Conservation (phyloP, 768 basidiomycete genomes). For the Flagelloscypha sp. region DNA sequence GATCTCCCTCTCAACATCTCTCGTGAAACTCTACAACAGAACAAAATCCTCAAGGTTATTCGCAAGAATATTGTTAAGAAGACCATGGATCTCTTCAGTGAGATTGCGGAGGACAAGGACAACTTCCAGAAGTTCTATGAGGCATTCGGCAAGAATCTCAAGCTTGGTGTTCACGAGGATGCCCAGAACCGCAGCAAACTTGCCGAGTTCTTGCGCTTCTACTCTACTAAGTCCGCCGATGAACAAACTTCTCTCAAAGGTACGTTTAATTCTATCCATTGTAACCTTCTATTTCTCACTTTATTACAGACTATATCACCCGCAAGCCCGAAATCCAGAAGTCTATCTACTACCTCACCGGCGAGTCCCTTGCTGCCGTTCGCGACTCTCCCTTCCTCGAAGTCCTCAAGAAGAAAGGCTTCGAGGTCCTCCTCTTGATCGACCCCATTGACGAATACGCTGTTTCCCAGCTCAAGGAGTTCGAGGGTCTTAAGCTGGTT, state of each 20-base stretch:
- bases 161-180: slow-evolving; percentile 99
- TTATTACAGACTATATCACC: slow-evolving; percentile 82
- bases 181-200: slow-evolving; percentile 98
- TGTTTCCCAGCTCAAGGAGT: slow-evolving; percentile 97
- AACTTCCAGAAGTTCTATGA: slow-evolving; percentile 96
- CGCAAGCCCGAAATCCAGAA: slow-evolving; percentile 99
- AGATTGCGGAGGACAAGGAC: slow-evolving; percentile 99
- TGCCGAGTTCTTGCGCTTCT: slow-evolving; percentile 98
- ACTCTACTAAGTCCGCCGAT: slow-evolving; percentile 88
- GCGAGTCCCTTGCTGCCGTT: slow-evolving; percentile 87
- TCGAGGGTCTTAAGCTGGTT: slow-evolving; percentile 93
- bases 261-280: slow-evolving; percentile 18
- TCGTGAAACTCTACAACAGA: slow-evolving; percentile 98
- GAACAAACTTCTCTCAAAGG: slow-evolving; percentile 93
- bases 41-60: slow-evolving; percentile 99
- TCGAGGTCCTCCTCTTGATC: slow-evolving; percentile 93
- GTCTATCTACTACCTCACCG: slow-evolving; percentile 98
- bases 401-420: slow-evolving; percentile 98
- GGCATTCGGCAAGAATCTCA: slow-evolving; percentile 98
- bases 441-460: slow-evolving; percentile 99
- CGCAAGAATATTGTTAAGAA: slow-evolving; percentile 99
- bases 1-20: slow-evolving; percentile 99
- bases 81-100: slow-evolving; percentile 86
- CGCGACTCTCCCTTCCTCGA: slow-evolving; percentile 98
- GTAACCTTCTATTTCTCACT: slow-evolving; percentile 2